phyloP scores from a whole-genome alignment of 345 rosid species.

The Raphanus sativus region DNA sequence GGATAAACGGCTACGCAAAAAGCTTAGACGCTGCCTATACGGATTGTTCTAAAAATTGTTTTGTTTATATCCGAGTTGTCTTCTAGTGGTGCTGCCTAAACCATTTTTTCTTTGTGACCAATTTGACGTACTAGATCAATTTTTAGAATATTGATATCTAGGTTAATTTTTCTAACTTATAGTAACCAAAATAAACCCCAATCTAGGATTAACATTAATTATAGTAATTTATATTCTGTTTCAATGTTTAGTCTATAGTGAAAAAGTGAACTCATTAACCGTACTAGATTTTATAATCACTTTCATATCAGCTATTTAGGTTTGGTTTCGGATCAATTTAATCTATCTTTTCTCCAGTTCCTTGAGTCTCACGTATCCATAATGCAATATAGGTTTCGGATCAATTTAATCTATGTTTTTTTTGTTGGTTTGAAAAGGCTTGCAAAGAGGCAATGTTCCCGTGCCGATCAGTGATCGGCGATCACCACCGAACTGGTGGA shows the following conservation, averaged over 20 bases:
- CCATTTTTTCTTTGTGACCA: too few species aligned
- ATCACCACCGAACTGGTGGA: constrained; percentile 95
- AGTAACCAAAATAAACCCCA: not conserved
- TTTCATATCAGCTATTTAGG: not conserved
- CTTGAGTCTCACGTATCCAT: not conserved
- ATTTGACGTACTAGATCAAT: too few species aligned
- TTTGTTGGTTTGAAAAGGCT: constrained; percentile 37
- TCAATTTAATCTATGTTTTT: too few species aligned
- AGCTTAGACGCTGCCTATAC: too few species aligned
- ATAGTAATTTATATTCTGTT: too few species aligned
- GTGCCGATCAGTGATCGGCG: too few species aligned
- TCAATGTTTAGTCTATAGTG: too few species aligned
- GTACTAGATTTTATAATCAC: not conserved
- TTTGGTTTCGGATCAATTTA: not conserved
- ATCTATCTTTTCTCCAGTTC: not conserved
- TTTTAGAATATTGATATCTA: not conserved
- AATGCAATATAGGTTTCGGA: not conserved
- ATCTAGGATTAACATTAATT: not conserved
- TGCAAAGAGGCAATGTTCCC: constrained; percentile 83
- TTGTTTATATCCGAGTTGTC: too few species aligned
- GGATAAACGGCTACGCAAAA: too few species aligned
- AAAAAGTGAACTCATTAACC: not conserved
- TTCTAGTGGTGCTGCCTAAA: too few species aligned
- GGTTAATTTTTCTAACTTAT: not conserved
- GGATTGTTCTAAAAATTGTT: too few species aligned